Conservation (phyloP, 2,329 filamentous ascomycete genomes). For the Colletotrichum orbiculare region DNA sequence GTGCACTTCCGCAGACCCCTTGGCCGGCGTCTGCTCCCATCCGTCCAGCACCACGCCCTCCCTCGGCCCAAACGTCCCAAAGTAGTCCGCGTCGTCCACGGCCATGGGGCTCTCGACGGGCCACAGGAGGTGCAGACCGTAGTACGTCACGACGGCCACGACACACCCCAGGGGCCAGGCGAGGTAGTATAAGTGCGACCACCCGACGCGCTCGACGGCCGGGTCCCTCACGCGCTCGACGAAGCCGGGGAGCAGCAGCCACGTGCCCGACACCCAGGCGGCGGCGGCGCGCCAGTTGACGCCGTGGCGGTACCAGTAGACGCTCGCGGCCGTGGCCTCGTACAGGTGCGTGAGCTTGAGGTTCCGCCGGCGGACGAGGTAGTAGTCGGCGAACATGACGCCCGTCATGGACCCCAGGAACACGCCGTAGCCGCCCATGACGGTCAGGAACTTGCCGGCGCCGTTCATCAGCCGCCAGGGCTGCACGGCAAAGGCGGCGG, state of each 20-base stretch:
- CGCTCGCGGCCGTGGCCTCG: slow-evolving; percentile 29
- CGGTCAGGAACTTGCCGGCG: slow-evolving; percentile 43
- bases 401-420: slow-evolving; percentile 51
- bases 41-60: slow-evolving; percentile 20
- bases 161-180: slow-evolving; percentile 41
- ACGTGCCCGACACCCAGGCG: slow-evolving; percentile 38
- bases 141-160: slow-evolving; percentile 38
- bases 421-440: slow-evolving; percentile 45
- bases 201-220: slow-evolving; percentile 35
- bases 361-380: slow-evolving; percentile 46
- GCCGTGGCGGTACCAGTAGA: slow-evolving; percentile 41
- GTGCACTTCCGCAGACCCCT: background rate
- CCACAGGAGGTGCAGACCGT: slow-evolving; percentile 35
- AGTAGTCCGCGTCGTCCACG: slow-evolving; percentile 43
- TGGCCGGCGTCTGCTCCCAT: background rate
- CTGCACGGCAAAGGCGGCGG: slow-evolving; percentile 40
- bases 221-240: slow-evolving; percentile 39
- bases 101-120: slow-evolving; percentile 38
- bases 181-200: slow-evolving; percentile 44
- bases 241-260: slow-evolving; percentile 41
- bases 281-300: slow-evolving; percentile 39
- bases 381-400: slow-evolving; percentile 50
- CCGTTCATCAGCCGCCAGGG: slow-evolving; percentile 40
- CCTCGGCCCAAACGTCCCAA: slow-evolving; percentile 41
- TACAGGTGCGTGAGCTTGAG: slow-evolving; percentile 52